These are phyloP conservation scores for Nemophila menziesii DNA, from an alignment of 257 asterid genomes.

Conservation along the genomic window DNA sequence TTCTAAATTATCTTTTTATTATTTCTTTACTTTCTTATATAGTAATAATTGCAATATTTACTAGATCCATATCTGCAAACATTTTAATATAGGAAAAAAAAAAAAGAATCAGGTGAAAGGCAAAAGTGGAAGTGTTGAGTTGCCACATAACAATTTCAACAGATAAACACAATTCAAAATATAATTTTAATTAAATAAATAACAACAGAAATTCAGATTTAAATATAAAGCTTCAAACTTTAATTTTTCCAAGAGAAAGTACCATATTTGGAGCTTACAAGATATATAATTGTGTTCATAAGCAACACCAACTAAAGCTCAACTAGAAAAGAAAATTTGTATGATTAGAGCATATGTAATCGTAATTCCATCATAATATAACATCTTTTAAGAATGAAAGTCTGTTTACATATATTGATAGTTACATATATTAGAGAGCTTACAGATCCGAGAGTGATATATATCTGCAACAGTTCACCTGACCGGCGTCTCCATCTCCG, in stretches of 20 bases:
- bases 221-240: not conserved
- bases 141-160: not conserved
- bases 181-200: too few species aligned
- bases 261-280: not conserved
- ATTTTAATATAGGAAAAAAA: too few species aligned
- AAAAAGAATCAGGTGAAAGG: too few species aligned
- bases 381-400: not conserved
- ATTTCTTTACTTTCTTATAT: too few species aligned
- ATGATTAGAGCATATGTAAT: not conserved
- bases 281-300: not conserved
- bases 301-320: not conserved
- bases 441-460: slow-evolving; percentile 22
- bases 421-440: not conserved
- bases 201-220: not conserved
- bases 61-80: not conserved
- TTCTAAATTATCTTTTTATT: too few species aligned
- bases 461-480: slow-evolving; percentile 23
- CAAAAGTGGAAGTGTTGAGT: too few species aligned
- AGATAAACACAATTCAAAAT: not conserved
- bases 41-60: too few species aligned
- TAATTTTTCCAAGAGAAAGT: not conserved
- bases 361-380: not conserved
- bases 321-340: not conserved
- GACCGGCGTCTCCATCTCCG: slow-evolving; percentile 16
- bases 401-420: not conserved